Conservation (phyloP, 345 rosid genomes). For the Eucalyptus erythrocorys region DNA sequence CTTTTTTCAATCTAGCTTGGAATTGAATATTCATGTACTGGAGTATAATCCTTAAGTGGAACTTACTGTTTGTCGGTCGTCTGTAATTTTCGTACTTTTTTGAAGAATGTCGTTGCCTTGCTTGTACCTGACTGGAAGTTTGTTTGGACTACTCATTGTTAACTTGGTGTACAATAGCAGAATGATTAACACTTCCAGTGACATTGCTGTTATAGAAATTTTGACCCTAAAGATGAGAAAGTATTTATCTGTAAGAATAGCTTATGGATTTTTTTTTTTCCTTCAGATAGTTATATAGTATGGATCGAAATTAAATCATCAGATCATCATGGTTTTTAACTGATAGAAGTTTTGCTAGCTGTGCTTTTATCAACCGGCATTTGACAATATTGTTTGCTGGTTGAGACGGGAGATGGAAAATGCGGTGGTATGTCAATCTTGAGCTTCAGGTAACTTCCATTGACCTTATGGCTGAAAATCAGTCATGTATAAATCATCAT, state of each 20-base stretch:
- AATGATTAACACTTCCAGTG: neutral
- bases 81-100: neutral
- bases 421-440: neutral
- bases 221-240: neutral
- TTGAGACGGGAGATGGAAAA: neutral
- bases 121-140: neutral
- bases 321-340: neutral
- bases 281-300: neutral
- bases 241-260: neutral
- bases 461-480: neutral
- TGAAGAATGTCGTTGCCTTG: neutral
- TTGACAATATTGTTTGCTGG: neutral
- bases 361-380: neutral
- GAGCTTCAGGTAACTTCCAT: neutral
- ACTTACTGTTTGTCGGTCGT: neutral
- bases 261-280: neutral
- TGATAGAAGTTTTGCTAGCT: neutral
- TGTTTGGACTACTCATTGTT: neutral
- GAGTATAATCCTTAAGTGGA: neutral
- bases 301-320: neutral
- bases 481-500: neutral
- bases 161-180: neutral
- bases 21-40: neutral
- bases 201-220: neutral
- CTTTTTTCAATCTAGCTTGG: neutral